A percentile compares a stretch with the other conserved stretches of the same genome.
Conservation (phyloP, 352 stramenopile genomes). For the Globisporangium nagaii region DNA sequence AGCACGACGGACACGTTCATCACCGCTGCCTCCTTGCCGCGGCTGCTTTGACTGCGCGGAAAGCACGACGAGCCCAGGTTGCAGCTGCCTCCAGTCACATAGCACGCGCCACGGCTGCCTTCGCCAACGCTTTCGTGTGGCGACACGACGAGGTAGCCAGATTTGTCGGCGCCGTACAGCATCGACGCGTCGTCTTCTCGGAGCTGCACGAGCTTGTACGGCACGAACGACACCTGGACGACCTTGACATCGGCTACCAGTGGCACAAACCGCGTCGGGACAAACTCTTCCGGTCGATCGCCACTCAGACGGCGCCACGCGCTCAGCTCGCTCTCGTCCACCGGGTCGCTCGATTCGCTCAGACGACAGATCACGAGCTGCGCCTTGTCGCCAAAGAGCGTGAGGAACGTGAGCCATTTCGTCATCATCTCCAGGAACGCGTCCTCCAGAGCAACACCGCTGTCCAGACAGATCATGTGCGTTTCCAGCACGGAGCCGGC, state of each 20-base stretch:
- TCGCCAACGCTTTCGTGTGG: slow-evolving; percentile 23
- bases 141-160: slow-evolving; percentile 36
- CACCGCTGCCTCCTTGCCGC: slow-evolving; percentile 22
- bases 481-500: slow-evolving; percentile 61
- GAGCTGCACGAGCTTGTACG: slow-evolving; percentile 34
- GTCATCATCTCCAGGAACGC: slow-evolving; percentile 39
- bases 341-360: slow-evolving; percentile 3
- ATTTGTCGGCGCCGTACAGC: slow-evolving; percentile 23
- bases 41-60: neutral
- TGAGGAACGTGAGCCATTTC: slow-evolving; percentile 47
- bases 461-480: slow-evolving; percentile 28
- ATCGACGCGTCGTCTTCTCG: slow-evolving; percentile 27
- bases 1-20: slow-evolving; percentile 31
- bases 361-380: slow-evolving; percentile 43
- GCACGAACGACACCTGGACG: slow-evolving; percentile 27
- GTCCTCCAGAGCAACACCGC: slow-evolving; percentile 17
- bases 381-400: slow-evolving; percentile 48
- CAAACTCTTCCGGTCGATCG: slow-evolving; percentile 20
- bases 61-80: slow-evolving; percentile 11
- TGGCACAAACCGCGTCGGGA: slow-evolving; percentile 25
- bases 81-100: slow-evolving; percentile 21
- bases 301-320: slow-evolving; percentile 35
- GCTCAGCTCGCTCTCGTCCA: slow-evolving; percentile 28
- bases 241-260: slow-evolving; percentile 37
- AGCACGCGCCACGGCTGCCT: slow-evolving; percentile 26